These are phyloP conservation scores for Yamadazyma diospyri DNA, from an alignment of 1,139 yeast species.

Conservation along the genomic window DNA sequence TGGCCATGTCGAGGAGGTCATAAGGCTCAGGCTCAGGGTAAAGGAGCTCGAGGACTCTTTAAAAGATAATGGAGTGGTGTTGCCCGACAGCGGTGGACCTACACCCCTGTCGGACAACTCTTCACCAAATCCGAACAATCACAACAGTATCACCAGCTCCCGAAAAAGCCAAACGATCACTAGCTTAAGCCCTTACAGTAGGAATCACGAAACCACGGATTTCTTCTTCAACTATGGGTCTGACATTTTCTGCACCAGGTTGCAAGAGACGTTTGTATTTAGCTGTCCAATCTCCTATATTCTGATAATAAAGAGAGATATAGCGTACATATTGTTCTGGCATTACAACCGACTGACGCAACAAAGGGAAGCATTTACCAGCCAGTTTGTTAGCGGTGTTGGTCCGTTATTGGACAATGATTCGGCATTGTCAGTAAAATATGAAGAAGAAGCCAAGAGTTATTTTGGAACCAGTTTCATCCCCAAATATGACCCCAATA, in stretches of 20 bases:
- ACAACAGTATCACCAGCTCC: constrained; percentile 1
- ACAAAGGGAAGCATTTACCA: constrained; percentile 7
- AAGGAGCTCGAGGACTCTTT: constrained; percentile 5
- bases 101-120: constrained; percentile 5
- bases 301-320: constrained; percentile 12
- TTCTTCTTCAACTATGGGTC: constrained; percentile 9
- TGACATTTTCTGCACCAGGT: constrained; percentile 8
- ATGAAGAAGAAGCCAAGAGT: constrained; percentile 9
- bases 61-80: neutral
- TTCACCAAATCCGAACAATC: constrained; percentile 1
- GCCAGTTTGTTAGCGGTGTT: constrained; percentile 9
- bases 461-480: constrained; percentile 13
- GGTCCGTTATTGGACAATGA: constrained; percentile 10
- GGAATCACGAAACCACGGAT: constrained; percentile 8
- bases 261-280: constrained; percentile 10
- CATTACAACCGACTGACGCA: constrained; percentile 10
- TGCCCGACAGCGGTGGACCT: neutral
- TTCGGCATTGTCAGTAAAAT: constrained; percentile 1
- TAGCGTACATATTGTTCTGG: constrained; percentile 13
- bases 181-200: neutral
- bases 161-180: neutral
- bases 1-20: constrained; percentile 5
- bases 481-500: constrained; percentile 10
- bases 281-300: constrained; percentile 14
- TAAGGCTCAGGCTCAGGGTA: constrained; percentile 1